A percentile compares a stretch with the other conserved stretches of the same genome.
These are phyloP conservation scores for Ophiocordyceps australis DNA, from an alignment of 2,329 filamentous ascomycete genomes.

Conservation along the genomic window DNA sequence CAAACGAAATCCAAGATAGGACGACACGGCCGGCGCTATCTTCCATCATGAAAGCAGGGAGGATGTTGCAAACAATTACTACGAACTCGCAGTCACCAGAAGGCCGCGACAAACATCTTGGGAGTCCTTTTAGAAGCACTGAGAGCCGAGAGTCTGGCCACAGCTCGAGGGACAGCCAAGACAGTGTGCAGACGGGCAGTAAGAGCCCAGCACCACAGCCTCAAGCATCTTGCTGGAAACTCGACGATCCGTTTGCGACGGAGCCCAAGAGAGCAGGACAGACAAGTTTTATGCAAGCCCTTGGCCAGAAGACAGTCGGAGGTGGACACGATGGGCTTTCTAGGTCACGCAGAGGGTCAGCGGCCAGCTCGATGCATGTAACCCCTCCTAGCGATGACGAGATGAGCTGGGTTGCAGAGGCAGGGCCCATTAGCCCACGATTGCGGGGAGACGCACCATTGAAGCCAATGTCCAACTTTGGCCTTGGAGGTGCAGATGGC, in stretches of 20 bases:
- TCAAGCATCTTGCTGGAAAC: constrained; percentile 3
- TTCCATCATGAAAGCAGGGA: constrained; percentile 38
- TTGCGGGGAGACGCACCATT: constrained; percentile 16
- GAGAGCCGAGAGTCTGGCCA: constrained; percentile 15
- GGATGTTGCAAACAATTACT: constrained; percentile 37
- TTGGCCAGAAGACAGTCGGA: constrained; percentile 9
- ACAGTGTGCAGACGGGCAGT: constrained; percentile 8
- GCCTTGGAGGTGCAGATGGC: too few species aligned
- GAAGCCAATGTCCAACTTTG: constrained; percentile 8
- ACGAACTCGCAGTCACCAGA: constrained; percentile 40
- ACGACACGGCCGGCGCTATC: constrained; percentile 27
- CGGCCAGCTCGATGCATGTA: constrained; percentile 14
- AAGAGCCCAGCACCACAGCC: constrained; percentile 12
- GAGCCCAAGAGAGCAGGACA: constrained; percentile 10
- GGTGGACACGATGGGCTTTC: constrained; percentile 1
- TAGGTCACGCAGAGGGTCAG: constrained; percentile 8
- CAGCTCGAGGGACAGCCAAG: constrained; percentile 9
- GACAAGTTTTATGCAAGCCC: constrained; percentile 13
- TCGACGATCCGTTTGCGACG: constrained; percentile 11
- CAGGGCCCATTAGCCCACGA: constrained; percentile 16
- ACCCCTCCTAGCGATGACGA: constrained; percentile 15
- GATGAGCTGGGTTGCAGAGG: constrained; percentile 24
- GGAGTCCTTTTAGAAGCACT: constrained; percentile 34
- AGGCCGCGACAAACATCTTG: constrained; percentile 27
- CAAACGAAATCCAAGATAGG: constrained; percentile 12